These are phyloP conservation scores for Chondrostereum purpureum DNA, from an alignment of 1,284 basidiomycete genomes.

Conservation along the genomic window DNA sequence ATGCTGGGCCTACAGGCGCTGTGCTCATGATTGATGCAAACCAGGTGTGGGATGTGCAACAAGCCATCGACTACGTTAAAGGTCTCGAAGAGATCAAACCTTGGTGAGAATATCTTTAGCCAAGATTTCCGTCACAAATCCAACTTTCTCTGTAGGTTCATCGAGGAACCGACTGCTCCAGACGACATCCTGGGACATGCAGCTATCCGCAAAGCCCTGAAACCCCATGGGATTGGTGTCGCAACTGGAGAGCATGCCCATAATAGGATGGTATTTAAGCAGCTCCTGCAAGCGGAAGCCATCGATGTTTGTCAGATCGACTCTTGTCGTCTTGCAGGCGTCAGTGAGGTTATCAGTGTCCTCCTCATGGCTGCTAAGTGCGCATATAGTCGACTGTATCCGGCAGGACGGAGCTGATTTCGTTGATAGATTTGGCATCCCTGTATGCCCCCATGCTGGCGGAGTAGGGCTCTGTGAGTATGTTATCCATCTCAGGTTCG, in stretches of 20 bases:
- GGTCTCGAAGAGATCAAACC: slow-evolving; percentile 78
- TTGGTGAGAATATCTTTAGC: slow-evolving; percentile 48
- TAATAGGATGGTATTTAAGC: slow-evolving; percentile 97
- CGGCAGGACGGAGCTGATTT: background rate
- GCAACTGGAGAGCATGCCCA: slow-evolving; percentile 96
- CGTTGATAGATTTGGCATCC: slow-evolving; percentile 61
- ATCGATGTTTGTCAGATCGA: slow-evolving; percentile 97
- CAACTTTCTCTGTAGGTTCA: slow-evolving; percentile 56
- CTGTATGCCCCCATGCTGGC: slow-evolving; percentile 92
- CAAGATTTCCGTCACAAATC: background rate
- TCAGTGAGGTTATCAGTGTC: slow-evolving; percentile 91
- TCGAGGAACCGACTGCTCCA: slow-evolving; percentile 92
- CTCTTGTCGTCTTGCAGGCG: slow-evolving; percentile 87
- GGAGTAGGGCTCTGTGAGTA: slow-evolving; percentile 95
- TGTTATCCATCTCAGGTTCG: slow-evolving; percentile 74
- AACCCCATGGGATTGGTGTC: slow-evolving; percentile 83
- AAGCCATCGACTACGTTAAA: slow-evolving; percentile 90
- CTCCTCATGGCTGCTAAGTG: slow-evolving; percentile 90
- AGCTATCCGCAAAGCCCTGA: slow-evolving; percentile 72
- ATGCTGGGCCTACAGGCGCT: slow-evolving; percentile 88
- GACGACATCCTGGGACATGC: slow-evolving; percentile 88
- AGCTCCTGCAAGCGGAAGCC: slow-evolving; percentile 86
- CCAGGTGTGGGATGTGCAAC: slow-evolving; percentile 92
- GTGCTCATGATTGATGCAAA: slow-evolving; percentile 98
- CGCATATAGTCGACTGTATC: slow-evolving; percentile 17